Evolutionary conservation across 345 rosid genomes (phyloP), one percentile per base, ranked within the genome.

Genomic region (Lepidium didymum): DNA sequence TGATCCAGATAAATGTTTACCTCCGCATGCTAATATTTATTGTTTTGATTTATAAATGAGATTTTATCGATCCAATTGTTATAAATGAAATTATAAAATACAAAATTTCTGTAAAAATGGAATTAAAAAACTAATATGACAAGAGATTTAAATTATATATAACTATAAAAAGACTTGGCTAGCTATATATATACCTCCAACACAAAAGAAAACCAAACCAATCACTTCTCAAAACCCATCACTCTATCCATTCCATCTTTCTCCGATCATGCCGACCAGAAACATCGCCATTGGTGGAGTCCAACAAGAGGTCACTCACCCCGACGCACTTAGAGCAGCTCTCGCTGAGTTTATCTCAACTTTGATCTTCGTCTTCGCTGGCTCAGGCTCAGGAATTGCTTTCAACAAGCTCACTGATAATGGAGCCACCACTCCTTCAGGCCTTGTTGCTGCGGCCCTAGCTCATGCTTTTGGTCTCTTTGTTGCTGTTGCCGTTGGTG

Each of bases 361-460:
- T 67, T 77, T 91, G 45, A 89, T 91, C 68, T 91, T 91, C 15
- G 97, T 91, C 41, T 87, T 91, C 53, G 94, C 97, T 15, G 97
- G 97, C 0, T 83, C 85, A 78, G 97, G 97, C 33, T 91, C 97
- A 1, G 96, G 97, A 7, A 89, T 91, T 77, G 97, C 97, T 64
- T 91, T 82, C 72, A 84, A 78, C 82, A 87, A 87, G 76, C 86
- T 92, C 21, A 92, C 98, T 3, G 73, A 80, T 46, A 59, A 80
- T 62, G 97, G 85, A 14, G 72, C 90, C 49, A 69, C 80, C 66
- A 89, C 92, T 41, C 97, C 97, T 5, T 68, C 90, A 0, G 96
- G 97, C 14, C 87, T 91, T 5, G 80, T 91, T 1, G 80, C 92
- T 5, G 96, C 96, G n/a, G 55, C 96, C 6, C 5, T 91, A 6